These are phyloP conservation scores for Myrica gale DNA, from an alignment of 306 rosid species.

Conservation along the genomic window DNA sequence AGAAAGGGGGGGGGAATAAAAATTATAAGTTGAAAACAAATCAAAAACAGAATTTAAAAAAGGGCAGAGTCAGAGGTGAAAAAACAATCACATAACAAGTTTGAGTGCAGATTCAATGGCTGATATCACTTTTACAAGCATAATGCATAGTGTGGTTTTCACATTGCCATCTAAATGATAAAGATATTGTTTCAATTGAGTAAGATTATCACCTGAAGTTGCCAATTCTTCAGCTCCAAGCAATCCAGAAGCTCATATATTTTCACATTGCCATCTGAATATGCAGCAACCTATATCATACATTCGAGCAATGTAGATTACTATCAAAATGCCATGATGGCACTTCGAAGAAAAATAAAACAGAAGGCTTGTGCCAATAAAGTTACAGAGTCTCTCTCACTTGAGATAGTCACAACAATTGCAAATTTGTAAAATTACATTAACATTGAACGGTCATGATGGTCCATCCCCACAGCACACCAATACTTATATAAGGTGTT, in stretches of 20 bases:
- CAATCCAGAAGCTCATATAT: constrained; percentile 75
- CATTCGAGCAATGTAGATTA: constrained; percentile 23
- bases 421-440: background rate
- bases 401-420: background rate
- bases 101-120: background rate
- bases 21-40: background rate
- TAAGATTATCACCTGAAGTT: constrained; percentile 70
- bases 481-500: background rate
- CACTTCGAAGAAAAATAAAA: background rate
- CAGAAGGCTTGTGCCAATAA: background rate
- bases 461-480: background rate
- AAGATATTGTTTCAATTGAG: background rate
- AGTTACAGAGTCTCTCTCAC: background rate
- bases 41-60: background rate
- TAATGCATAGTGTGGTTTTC: background rate
- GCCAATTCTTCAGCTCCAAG: constrained; percentile 81
- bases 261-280: constrained; percentile 69
- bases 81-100: background rate
- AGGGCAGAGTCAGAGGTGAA: too few species aligned
- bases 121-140: background rate
- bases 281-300: constrained; percentile 60
- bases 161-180: too few species aligned
- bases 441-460: background rate
- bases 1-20: too few species aligned
- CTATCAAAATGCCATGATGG: background rate